phyloP scores from a whole-genome alignment of 495 filamentous ascomycete species.

The Daldinia bambusicola region DNA sequence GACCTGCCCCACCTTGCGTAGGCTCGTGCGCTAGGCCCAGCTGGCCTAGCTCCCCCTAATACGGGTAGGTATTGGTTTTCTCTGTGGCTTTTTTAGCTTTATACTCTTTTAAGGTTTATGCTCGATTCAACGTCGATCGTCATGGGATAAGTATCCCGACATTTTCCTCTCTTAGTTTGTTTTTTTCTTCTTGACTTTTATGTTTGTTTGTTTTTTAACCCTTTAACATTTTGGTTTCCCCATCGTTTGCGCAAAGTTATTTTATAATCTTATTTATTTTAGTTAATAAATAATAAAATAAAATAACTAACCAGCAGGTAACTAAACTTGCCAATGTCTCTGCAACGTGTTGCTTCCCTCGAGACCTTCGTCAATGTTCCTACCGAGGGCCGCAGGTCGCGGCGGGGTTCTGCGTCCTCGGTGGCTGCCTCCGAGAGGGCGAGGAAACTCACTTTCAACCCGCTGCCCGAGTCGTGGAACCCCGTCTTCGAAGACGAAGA shows the following conservation, averaged over 20 bases:
- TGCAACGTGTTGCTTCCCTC: slow-evolving; percentile 61
- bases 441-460: slow-evolving; percentile 64
- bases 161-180: slow-evolving; percentile 1
- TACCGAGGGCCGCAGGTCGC: slow-evolving; percentile 49
- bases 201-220: neutral
- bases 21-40: neutral
- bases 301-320: neutral
- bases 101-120: slow-evolving; percentile 28
- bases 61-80: neutral
- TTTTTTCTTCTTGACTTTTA: slow-evolving; percentile 4
- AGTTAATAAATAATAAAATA: neutral
- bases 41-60: neutral
- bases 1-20: slow-evolving; percentile 11
- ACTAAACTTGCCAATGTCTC: slow-evolving; percentile 64
- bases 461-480: slow-evolving; percentile 62
- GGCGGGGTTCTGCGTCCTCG: slow-evolving; percentile 51
- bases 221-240: neutral
- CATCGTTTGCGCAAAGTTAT: neutral
- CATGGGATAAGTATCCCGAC: slow-evolving; percentile 32
- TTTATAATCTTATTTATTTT: neutral
- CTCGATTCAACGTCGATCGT: slow-evolving; percentile 11
- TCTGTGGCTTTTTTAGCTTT: slow-evolving; percentile 9
- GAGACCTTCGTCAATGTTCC: slow-evolving; percentile 60
- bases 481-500: slow-evolving; percentile 43
- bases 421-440: slow-evolving; percentile 47